A percentile compares a stretch with the other conserved stretches of the same genome.
Evolutionary conservation across 306 rosid species (phyloP).

Genomic region (Hippophae tibetana): DNA sequence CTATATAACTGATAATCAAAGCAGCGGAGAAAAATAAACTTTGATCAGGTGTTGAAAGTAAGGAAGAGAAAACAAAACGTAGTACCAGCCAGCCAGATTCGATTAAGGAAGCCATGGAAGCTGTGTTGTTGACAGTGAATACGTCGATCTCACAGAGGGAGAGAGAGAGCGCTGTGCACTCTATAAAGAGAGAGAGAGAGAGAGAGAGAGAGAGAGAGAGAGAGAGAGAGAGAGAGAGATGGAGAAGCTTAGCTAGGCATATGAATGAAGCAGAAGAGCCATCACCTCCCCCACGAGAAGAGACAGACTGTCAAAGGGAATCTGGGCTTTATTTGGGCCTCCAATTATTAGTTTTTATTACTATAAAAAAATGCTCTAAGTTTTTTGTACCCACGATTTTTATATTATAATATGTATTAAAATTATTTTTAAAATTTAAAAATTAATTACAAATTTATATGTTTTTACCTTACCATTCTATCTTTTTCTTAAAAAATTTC

Average conservation of each 20-base stretch:
- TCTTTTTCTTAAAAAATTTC: too few relatives aligned
- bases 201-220: background rate
- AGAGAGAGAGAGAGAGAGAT: too few relatives aligned
- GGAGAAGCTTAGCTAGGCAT: background rate
- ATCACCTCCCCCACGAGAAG: conserved; percentile 19
- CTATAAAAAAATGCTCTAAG: background rate
- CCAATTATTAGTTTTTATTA: background rate
- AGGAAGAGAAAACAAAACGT: background rate
- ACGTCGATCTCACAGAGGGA: background rate
- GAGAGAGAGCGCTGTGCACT: background rate
- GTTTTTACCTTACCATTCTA: too few relatives aligned
- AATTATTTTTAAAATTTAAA: too few relatives aligned
- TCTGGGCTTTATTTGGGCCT: conserved; percentile 16
- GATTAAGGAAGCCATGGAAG: conserved; percentile 44
- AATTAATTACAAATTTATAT: too few relatives aligned
- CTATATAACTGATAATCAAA: background rate
- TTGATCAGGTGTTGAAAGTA: background rate
- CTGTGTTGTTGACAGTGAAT: background rate
- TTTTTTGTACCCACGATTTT: too few relatives aligned
- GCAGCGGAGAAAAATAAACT: background rate
- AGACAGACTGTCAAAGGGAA: conserved; percentile 37
- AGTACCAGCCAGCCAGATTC: conserved; percentile 82
- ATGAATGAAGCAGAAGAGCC: background rate
- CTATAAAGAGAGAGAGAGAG: background rate
- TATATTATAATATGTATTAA: too few relatives aligned